These are phyloP conservation scores for Clarireedia homoeocarpa DNA, from an alignment of 2,329 filamentous ascomycete genomes.

Conservation along the genomic window DNA sequence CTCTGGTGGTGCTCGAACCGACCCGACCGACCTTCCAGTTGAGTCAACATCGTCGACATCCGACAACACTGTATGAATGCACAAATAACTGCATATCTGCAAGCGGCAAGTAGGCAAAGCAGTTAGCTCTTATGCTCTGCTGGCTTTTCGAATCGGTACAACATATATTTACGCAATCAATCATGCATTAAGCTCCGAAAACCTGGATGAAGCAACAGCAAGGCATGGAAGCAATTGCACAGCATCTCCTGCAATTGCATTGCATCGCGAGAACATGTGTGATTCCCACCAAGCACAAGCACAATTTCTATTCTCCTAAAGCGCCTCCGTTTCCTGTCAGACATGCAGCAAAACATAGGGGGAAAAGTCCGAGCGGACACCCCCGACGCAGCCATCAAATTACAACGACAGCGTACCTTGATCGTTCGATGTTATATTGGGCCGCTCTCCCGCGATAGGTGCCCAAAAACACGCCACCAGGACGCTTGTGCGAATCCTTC, in stretches of 20 bases:
- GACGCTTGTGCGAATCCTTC: not conserved
- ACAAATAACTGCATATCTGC: too few relatives aligned
- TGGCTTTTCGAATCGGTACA: too few relatives aligned
- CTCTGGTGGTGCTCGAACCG: too few relatives aligned
- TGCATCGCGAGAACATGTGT: not conserved
- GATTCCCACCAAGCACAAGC: not conserved
- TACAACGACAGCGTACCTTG: constrained; percentile 14
- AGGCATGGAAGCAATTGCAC: not conserved
- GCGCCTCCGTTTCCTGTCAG: not conserved
- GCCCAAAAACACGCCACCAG: not conserved
- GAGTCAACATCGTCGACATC: too few relatives aligned
- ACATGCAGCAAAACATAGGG: constrained; percentile 3
- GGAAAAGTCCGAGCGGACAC: constrained; percentile 11
- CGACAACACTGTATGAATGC: too few relatives aligned
- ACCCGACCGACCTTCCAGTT: too few relatives aligned
- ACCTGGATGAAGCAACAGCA: not conserved
- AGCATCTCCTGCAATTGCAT: not conserved
- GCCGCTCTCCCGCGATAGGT: constrained; percentile 8
- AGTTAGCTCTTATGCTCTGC: too few relatives aligned
- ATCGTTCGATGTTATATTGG: constrained; percentile 4
- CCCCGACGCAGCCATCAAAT: constrained; percentile 16
- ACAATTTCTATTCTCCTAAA: not conserved
- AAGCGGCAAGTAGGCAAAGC: too few relatives aligned
- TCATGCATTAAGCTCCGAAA: not conserved
- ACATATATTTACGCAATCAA: too few relatives aligned